Evolutionary conservation across 2,329 filamentous ascomycete genomes (phyloP), one percentile per base, ranked within the genome.

Genomic region (Capronia epimyces): DNA sequence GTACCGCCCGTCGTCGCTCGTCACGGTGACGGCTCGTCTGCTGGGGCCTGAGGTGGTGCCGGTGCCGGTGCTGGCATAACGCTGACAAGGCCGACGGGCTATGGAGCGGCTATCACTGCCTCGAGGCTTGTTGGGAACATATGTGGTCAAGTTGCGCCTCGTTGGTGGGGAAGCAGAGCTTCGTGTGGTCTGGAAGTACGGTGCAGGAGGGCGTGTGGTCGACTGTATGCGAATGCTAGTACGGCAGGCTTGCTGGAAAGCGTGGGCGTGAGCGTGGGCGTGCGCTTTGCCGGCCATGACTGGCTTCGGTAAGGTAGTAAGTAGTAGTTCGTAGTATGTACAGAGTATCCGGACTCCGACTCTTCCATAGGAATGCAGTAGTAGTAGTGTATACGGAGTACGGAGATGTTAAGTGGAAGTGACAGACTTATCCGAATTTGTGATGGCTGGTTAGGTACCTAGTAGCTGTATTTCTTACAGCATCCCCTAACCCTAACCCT

Each of bases 1-100:
- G 1, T 95, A 82, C 57, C 79, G 77, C 6, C 91, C 91, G 63
- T 89, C 86, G 62, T 96, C 91, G 62, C 89, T 93, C 63, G 90
- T 83, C 0, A 91, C 80, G 0, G 89, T 95, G 21, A 96, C 82
- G 32, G 82, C 77, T 63, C 79, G 83, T 47, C 87, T 78, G 57
- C 76, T 79, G 21, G 82, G 66, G 31, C 46, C 39, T 12, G 53
- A 42, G 45, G 21, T 46, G 45, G 34, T 10, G n/a, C 31, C 31
- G 15, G 8, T 37, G 34, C 34, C 34, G 34, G 34, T 37, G 34
- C 18, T 62, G 16, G 65, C 50, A 36, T 53, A 15, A 9, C 47
- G 50, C 34, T 37, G 34, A 37, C 15, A 5, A 20, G 18, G 4
- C 8, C 34, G 18, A 10, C 20, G 43, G 31, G 22, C 25, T 10